Conservation (phyloP, 2,329 filamentous ascomycete species). For the Sporothrix humicola region DNA sequence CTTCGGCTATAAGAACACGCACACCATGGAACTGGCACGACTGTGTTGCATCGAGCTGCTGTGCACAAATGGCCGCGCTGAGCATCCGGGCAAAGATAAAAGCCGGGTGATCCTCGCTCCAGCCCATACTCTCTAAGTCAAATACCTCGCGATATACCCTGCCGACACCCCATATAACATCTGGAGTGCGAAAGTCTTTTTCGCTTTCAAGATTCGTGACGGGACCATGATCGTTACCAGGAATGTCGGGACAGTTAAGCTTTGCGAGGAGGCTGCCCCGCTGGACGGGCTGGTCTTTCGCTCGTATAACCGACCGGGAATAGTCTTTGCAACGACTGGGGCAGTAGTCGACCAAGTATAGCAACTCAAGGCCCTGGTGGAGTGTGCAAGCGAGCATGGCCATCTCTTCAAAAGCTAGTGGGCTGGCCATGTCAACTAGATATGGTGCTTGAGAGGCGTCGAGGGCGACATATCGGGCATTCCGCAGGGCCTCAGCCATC, state of each 20-base stretch:
- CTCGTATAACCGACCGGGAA: not conserved
- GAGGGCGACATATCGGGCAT: constrained; percentile 42
- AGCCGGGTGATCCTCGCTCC: constrained; percentile 42
- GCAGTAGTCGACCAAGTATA: constrained; percentile 45
- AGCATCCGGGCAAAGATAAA: constrained; percentile 45
- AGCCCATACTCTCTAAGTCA: constrained; percentile 44
- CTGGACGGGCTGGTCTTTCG: constrained; percentile 34
- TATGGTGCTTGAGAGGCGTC: constrained; percentile 41
- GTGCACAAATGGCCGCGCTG: constrained; percentile 42
- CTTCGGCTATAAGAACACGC: constrained; percentile 29
- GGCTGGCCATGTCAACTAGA: constrained; percentile 27
- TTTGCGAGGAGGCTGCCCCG: constrained; percentile 38
- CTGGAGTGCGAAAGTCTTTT: constrained; percentile 37
- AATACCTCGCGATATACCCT: constrained; percentile 45
- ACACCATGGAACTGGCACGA: constrained; percentile 25
- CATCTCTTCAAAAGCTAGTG: constrained; percentile 41
- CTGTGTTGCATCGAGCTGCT: constrained; percentile 39
- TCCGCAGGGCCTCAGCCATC: constrained; percentile 41
- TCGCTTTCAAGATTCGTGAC: not conserved
- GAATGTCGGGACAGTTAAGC: not conserved
- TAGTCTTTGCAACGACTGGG: constrained; percentile 25
- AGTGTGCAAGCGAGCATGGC: constrained; percentile 43
- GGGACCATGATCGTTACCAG: no score
- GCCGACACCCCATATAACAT: constrained; percentile 44
- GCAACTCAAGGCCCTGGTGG: constrained; percentile 42